These are phyloP conservation scores for Diutina neorugosa DNA, from an alignment of 1,139 yeast species.

Conservation along the genomic window DNA sequence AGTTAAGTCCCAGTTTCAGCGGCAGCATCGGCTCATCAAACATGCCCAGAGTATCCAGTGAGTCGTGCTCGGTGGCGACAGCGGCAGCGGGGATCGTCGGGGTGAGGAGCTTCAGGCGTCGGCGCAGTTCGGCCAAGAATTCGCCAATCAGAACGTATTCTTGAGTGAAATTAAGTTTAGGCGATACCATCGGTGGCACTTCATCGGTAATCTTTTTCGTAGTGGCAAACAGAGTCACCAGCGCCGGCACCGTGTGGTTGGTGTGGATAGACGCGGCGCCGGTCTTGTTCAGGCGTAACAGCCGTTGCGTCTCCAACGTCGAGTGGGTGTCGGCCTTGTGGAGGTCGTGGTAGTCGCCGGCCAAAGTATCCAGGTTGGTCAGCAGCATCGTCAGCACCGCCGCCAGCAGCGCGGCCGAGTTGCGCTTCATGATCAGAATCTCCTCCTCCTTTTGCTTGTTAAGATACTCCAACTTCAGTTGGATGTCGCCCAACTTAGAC, in stretches of 20 bases:
- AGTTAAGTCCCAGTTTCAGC: conserved; percentile 33
- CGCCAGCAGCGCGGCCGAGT: conserved; percentile 6
- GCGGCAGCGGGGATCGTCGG: conserved; percentile 11
- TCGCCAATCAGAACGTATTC: conserved; percentile 5
- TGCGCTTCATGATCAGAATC: conserved; percentile 1
- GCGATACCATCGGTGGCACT: conserved; percentile 5
- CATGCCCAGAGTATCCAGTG: conserved; percentile 3
- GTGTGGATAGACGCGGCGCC: not conserved
- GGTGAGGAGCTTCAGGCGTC: conserved; percentile 9
- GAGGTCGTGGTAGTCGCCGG: not conserved
- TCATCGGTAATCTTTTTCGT: not conserved
- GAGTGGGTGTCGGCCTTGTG: conserved; percentile 1
- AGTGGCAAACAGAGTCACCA: not conserved
- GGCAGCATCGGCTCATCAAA: not conserved
- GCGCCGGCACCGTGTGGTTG: not conserved
- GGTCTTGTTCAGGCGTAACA: not conserved
- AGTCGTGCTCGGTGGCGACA: not conserved
- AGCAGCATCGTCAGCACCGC: conserved; percentile 2
- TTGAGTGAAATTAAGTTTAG: not conserved
- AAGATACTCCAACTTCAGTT: conserved; percentile 25
- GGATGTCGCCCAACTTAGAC: conserved; percentile 31
- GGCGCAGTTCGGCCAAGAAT: conserved; percentile 9
- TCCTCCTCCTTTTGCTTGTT: conserved; percentile 4
- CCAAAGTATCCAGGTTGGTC: not conserved
- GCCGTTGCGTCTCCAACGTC: conserved; percentile 7